These are phyloP conservation scores for Iberis pinnata DNA, from an alignment of 345 rosid genomes.

Conservation along the genomic window DNA sequence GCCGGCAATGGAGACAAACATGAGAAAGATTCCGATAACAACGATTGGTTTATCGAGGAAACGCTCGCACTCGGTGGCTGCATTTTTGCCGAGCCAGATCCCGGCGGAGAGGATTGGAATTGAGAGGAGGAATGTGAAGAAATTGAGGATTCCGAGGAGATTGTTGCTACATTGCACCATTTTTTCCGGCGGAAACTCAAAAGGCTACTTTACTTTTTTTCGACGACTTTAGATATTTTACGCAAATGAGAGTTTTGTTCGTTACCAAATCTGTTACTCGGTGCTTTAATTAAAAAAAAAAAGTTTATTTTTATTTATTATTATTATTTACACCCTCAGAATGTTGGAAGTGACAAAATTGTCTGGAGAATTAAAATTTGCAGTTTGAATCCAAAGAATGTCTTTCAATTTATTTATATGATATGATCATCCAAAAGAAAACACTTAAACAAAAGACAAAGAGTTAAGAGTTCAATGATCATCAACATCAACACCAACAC, in stretches of 20 bases:
- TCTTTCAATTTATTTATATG: slow-evolving; percentile 13
- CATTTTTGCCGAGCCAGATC: slow-evolving; percentile 71
- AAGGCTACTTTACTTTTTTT: too few relatives aligned
- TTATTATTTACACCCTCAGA: too few relatives aligned
- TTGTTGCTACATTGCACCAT: slow-evolving; percentile 70
- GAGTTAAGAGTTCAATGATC: slow-evolving; percentile 1
- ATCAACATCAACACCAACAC: too few relatives aligned
- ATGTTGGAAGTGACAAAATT: neutral
- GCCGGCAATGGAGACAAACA: slow-evolving; percentile 79
- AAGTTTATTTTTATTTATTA: too few relatives aligned
- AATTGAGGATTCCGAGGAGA: slow-evolving; percentile 69
- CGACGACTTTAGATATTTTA: too few relatives aligned
- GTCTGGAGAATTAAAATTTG: neutral
- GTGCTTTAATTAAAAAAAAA: too few relatives aligned
- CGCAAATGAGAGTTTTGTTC: too few relatives aligned
- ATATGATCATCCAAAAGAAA: slow-evolving; percentile 10
- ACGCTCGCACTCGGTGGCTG: slow-evolving; percentile 73
- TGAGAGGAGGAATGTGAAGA: slow-evolving; percentile 72
- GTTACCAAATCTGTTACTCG: too few relatives aligned
- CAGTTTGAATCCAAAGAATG: slow-evolving; percentile 3
- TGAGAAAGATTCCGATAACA: slow-evolving; percentile 67
- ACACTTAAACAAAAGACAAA: neutral
- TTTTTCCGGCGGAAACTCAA: too few relatives aligned
- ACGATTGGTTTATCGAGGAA: slow-evolving; percentile 83
- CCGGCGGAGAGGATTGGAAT: slow-evolving; percentile 79